Evolutionary conservation across 768 basidiomycete species (phyloP).

Genomic region (Phaeolepiota aurea): DNA sequence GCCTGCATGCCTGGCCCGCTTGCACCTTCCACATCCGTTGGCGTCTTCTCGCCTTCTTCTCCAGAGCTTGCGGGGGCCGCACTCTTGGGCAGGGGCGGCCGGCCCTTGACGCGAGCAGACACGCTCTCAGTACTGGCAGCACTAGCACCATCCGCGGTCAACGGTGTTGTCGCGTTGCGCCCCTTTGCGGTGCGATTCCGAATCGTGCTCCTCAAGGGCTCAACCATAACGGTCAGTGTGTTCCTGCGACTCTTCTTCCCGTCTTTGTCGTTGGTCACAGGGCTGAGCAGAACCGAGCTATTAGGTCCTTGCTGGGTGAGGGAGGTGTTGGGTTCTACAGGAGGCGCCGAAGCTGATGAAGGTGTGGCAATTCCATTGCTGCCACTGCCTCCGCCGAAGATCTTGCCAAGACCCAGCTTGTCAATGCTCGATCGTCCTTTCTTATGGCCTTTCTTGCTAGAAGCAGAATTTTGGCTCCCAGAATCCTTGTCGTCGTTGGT

Average conservation of each 20-base stretch:
- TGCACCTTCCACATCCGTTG: conserved; percentile 2
- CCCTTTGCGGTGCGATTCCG: conserved; percentile 30
- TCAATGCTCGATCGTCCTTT: conserved; percentile 68
- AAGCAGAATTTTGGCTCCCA: conserved; percentile 21
- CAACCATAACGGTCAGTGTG: conserved; percentile 83
- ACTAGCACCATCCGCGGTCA: conserved; percentile 11
- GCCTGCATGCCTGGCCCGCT: conserved; percentile 39
- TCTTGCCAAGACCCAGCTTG: conserved; percentile 71
- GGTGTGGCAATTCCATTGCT: conserved; percentile 24
- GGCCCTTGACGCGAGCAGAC: no score
- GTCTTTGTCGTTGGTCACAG: conserved; percentile 6
- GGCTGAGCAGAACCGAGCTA: background rate
- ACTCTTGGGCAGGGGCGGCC: background rate
- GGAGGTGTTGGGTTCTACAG: conserved; percentile 13
- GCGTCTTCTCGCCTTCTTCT: background rate
- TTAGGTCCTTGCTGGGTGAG: conserved; percentile 2
- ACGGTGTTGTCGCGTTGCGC: conserved; percentile 21
- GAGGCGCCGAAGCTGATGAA: conserved; percentile 12
- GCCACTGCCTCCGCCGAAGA: conserved; percentile 44
- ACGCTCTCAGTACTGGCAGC: conserved; percentile 4
- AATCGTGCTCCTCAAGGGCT: conserved; percentile 56
- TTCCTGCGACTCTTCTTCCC: conserved; percentile 64
- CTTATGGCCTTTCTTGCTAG: conserved; percentile 41
- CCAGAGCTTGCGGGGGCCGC: background rate
- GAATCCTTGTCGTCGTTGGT: conserved; percentile 18